Base-by-base conservation (phyloP, 1,139 yeast species). In the Protomyces inundatus region DNA sequence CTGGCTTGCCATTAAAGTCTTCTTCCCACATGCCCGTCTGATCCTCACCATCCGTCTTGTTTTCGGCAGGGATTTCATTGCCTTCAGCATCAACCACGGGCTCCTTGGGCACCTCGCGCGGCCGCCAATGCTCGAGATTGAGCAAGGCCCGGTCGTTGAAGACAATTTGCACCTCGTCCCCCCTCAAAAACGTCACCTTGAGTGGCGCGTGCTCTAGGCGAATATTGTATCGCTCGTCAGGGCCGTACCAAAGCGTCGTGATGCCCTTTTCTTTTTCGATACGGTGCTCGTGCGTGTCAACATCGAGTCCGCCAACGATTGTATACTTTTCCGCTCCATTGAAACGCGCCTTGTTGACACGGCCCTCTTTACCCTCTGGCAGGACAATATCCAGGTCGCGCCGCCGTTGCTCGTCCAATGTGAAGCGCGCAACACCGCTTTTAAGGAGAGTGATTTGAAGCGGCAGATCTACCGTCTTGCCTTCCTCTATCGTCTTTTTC, bases 51-150 rank as follows among this genome's bases (percentile, higher is more conserved):
- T 69, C 67, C 30, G 64, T 65, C 5, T 64, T 64, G 16, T 62
- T 61, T 4, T 64, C 65, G n/a, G 32, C 37, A 5, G 34, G 34
- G n/a, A 34, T 56, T 9, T 46, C 42, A 16, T 58, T 56, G 6
- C 68, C 69, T 5, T 68, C 69, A 4, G 75, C 72, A 70, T 3
- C 72, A 71, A 34, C 50, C 34, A 46, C 42, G 23, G 53, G 56
- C n/a, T 58, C 62, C 54, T 58, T 58, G 14, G 46, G 39, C 16
- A 30, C 23, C 6, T 69, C 67, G 56, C 71, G 71, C 1, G 80
- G 72, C 70, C 97, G 80, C 74, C 80, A 82, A 71, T 91, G 98
- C 74, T 93, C 99, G 37, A 87, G 68, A 70, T 93, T 91, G 66
- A 93, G 74, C 56, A 88, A 80, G 32, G 84, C 79, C 51, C 85